Percentiles rank a stretch among this genome's conserved stretches.
Conservation (phyloP, 2,329 filamentous ascomycete genomes). For the Diaporthe helianthi region DNA sequence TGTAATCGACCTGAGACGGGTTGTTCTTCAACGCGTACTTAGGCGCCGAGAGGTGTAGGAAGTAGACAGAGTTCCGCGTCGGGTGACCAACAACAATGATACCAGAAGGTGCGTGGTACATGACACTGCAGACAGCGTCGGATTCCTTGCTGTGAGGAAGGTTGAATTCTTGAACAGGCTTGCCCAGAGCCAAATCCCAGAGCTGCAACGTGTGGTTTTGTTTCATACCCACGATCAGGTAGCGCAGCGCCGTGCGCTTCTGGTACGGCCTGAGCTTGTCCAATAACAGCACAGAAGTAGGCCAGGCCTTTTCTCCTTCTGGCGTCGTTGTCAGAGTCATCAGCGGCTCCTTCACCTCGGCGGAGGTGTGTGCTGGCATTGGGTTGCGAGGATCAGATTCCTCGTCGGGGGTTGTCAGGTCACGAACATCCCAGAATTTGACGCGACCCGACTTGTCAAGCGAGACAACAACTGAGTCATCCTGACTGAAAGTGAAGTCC, state of each 20-base stretch:
- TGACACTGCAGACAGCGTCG: slow-evolving; percentile 96
- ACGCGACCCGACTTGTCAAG: slow-evolving; percentile 95
- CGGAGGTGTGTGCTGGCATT: slow-evolving; percentile 61
- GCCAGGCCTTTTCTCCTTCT: slow-evolving; percentile 92
- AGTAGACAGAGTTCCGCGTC: slow-evolving; percentile 96
- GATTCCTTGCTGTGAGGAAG: slow-evolving; percentile 95
- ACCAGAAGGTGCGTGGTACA: slow-evolving; percentile 89
- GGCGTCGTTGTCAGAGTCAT: slow-evolving; percentile 87
- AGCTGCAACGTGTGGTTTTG: slow-evolving; percentile 98
- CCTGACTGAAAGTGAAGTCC: slow-evolving; percentile 97
- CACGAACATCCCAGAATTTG: slow-evolving; percentile 97
- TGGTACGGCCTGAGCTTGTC: slow-evolving; percentile 95
- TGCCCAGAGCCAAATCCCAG: slow-evolving; percentile 94
- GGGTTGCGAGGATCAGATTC: slow-evolving; percentile 58
- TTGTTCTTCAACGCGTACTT: slow-evolving; percentile 83
- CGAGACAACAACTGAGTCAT: slow-evolving; percentile 92
- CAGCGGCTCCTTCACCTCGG: slow-evolving; percentile 85
- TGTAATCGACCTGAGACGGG: slow-evolving; percentile 87
- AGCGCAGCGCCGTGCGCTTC: slow-evolving; percentile 88
- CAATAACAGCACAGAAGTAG: slow-evolving; percentile 92
- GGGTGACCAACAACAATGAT: slow-evolving; percentile 96
- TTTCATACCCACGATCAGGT: slow-evolving; percentile 97
- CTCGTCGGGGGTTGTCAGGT: slow-evolving; percentile 67
- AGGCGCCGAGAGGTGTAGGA: slow-evolving; percentile 92
- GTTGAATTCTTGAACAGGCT: slow-evolving; percentile 96